Evolutionary conservation across 306 rosid genomes (phyloP).

Genomic region (Pueraria montana): DNA sequence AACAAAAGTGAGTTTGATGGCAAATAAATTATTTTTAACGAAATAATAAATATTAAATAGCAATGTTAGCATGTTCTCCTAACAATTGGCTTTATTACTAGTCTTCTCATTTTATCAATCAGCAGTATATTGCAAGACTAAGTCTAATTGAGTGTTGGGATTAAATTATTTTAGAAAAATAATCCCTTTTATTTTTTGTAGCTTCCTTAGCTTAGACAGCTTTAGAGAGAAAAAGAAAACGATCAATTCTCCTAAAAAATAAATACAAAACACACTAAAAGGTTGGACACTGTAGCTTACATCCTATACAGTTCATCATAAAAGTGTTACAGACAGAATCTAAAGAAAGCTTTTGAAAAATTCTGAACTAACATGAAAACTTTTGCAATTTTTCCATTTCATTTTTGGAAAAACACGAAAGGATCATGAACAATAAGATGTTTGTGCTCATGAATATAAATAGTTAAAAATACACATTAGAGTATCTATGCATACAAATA

Average conservation of each 20-base stretch:
- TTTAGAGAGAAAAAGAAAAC: not conserved
- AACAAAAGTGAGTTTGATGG: not conserved
- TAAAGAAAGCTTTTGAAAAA: conserved; percentile 10
- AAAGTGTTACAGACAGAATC: not conserved
- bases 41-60: not conserved
- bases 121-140: conserved; percentile 8
- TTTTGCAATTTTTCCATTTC: conserved; percentile 20
- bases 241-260: not conserved
- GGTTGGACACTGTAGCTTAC: no score
- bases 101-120: conserved; percentile 34
- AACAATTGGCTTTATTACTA: conserved; percentile 26
- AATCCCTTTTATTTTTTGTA: not conserved
- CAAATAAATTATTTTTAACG: not conserved
- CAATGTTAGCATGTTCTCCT: conserved; percentile 24
- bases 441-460: no score
- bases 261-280: no score
- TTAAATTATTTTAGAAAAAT: conserved; percentile 1
- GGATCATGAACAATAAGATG: no score
- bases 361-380: conserved; percentile 20
- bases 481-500: no score
- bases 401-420: no score
- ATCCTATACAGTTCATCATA: no score
- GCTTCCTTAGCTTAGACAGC: not conserved
- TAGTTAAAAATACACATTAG: no score
- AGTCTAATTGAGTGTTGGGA: not conserved